Evolutionary conservation across 371 early-diverging fungal genomes (phyloP), one percentile per base, ranked within the genome.

Genomic region (Rhizopus sp.): DNA sequence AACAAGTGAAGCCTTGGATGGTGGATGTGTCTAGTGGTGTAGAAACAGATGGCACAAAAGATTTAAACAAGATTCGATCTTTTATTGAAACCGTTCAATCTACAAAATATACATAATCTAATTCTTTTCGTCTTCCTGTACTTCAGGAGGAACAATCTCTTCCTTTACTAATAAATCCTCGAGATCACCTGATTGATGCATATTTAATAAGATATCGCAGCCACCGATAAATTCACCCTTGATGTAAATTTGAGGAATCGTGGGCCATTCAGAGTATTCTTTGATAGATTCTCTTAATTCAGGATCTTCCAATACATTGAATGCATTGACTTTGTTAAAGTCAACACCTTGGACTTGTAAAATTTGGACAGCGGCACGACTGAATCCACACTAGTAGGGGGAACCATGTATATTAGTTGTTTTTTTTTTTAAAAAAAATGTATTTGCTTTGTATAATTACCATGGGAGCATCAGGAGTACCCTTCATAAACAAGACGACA

Each of bases 171-270:
- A 76, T 59, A 95, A 58, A 57, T 86, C 84, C 65, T 93, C 93
- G 30, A 97, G 84, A 69, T 93, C 94, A 9, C 96, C 95, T 44
- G 83, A 88, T 74, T 93, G 87, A 64, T 92, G 90, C 96, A 97
- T 94, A 73, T 86, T 86, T 47, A 92, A 70, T 76, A 99, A 59
- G 59, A 97, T 96, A 69, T 99, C 99, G 70, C 91, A 91, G 9
- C 99, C 99, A 40, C 99, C 99, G 53, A 98, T 80, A 71, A 99
- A 97, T 74, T 95, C 93, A 55, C 96, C 95, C 72, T 95, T 91
- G 68, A 98, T 83, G 66, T 93, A 99, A 7, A 99, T 89, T 80
- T 99, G 99, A 35, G 99, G 99, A 74, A 97, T 94, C 13, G 99
- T 99, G 8, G 97, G 97, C 99, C 99, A 98, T 48, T 87, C 90